Conservation (phyloP, 108 stramenopile genomes). For the Skeletonema tropicum region DNA sequence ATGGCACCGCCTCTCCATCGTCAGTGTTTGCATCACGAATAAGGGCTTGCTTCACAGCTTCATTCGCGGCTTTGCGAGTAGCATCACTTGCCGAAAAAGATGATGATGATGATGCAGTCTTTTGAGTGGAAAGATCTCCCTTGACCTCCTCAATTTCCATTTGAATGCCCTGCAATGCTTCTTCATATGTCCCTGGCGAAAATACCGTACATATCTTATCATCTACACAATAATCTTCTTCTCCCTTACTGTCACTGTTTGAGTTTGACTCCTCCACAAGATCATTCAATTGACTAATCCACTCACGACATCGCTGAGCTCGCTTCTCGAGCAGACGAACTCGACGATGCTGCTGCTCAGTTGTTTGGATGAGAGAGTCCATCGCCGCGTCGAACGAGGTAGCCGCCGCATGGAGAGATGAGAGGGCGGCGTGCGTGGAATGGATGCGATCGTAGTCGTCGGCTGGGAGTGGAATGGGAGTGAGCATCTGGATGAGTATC, state of each 20-base stretch:
- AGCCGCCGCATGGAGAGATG: constrained; percentile 41
- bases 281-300: constrained; percentile 28
- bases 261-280: constrained; percentile 16
- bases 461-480: constrained; percentile 47
- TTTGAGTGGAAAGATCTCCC: constrained; percentile 1
- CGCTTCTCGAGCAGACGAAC: constrained; percentile 17
- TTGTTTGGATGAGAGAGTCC: constrained; percentile 19
- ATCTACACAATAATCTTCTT: background rate
- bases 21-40: constrained; percentile 32
- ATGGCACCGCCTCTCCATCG: constrained; percentile 47
- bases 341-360: constrained; percentile 19
- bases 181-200: constrained; percentile 37
- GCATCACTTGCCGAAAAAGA: constrained; percentile 12
- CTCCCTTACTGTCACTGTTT: background rate
- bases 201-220: constrained; percentile 20
- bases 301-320: constrained; percentile 18
- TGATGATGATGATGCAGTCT: background rate
- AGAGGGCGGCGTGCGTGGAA: constrained; percentile 28
- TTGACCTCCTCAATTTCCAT: constrained; percentile 12
- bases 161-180: constrained; percentile 33
- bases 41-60: constrained; percentile 29
- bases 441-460: constrained; percentile 51
- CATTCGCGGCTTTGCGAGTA: constrained; percentile 37
- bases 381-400: constrained; percentile 48
- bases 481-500: background rate